These are phyloP conservation scores for Plasmodium gonderi DNA, from an alignment of 169 alveolate genomes.

Conservation along the genomic window DNA sequence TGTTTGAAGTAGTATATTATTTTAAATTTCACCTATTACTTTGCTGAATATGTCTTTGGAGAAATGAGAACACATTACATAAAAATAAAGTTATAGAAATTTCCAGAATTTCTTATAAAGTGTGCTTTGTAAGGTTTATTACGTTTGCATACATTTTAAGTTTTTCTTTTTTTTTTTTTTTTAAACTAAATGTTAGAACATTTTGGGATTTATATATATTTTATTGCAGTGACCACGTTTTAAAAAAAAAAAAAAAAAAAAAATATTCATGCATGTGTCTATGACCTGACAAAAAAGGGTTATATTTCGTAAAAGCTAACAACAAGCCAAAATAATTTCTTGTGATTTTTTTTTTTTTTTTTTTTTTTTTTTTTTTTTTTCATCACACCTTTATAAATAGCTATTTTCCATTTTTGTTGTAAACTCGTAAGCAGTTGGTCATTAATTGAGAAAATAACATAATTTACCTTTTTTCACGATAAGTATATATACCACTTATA, in stretches of 20 bases:
- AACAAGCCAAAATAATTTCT: conserved; percentile 35
- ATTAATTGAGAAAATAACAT: background rate
- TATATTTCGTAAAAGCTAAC: conserved; percentile 14
- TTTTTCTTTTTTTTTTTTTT: conserved; percentile 9
- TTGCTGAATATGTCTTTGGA: conserved; percentile 1
- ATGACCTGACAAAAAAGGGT: conserved; percentile 16
- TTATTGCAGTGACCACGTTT: conserved; percentile 30
- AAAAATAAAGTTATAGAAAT: conserved; percentile 1
- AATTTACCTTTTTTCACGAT: background rate
- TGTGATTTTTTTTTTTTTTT: background rate
- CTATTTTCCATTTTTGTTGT: conserved; percentile 43
- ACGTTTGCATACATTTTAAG: conserved; percentile 11
- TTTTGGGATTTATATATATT: background rate
- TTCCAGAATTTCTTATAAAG: conserved; percentile 31
- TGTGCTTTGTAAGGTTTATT: conserved; percentile 5
- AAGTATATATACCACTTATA: background rate
- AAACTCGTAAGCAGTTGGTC: background rate
- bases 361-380: conserved; percentile 44
- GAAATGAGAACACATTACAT: background rate
- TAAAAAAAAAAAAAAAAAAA: conserved; percentile 35
- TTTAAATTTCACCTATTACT: background rate
- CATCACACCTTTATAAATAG: conserved; percentile 8
- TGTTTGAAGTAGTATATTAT: background rate
- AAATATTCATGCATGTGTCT: conserved; percentile 13
- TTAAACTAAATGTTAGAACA: background rate